Percentiles rank a stretch among this genome's conserved stretches.
phyloP scores from a whole-genome alignment of 2,329 filamentous ascomycete species.

The Cladobotryum protrusum region DNA sequence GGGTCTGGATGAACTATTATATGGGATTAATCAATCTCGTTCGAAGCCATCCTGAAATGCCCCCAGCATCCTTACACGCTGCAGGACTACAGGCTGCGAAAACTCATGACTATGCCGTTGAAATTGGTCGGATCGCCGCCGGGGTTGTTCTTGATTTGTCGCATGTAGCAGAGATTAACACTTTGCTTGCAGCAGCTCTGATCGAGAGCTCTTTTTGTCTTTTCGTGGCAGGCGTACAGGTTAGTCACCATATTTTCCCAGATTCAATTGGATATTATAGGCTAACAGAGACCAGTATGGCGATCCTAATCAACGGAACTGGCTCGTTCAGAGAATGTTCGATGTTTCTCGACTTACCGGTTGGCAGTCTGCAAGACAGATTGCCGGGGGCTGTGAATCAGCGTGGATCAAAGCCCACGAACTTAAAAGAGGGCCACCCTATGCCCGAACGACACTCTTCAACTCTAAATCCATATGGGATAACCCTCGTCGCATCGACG shows the following conservation, averaged over 20 bases:
- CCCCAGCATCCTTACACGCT: constrained; percentile 81
- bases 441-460: constrained; percentile 44
- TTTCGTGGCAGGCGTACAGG: constrained; percentile 79
- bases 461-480: constrained; percentile 39
- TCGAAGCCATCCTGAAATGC: constrained; percentile 81
- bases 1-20: constrained; percentile 82
- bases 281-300: constrained; percentile 51
- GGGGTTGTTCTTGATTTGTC: constrained; percentile 57
- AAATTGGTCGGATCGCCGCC: constrained; percentile 74
- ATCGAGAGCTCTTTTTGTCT: constrained; percentile 77
- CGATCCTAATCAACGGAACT: constrained; percentile 64
- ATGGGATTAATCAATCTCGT: constrained; percentile 79
- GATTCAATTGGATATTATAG: background rate
- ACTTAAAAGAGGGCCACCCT: constrained; percentile 70
- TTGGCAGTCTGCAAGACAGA: constrained; percentile 76
- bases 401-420: constrained; percentile 72
- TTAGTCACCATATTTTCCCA: constrained; percentile 23
- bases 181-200: constrained; percentile 70
- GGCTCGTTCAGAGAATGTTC: constrained; percentile 67
- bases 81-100: constrained; percentile 69
- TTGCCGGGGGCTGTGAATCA: constrained; percentile 77
- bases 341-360: constrained; percentile 76
- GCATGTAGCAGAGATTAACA: constrained; percentile 57
- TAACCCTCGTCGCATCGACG: constrained; percentile 45
- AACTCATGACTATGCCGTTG: constrained; percentile 64